Percentiles rank a stretch among this genome's conserved stretches.
phyloP scores from a whole-genome alignment of 2,329 filamentous ascomycete species.

The Aspergillus sp. region DNA sequence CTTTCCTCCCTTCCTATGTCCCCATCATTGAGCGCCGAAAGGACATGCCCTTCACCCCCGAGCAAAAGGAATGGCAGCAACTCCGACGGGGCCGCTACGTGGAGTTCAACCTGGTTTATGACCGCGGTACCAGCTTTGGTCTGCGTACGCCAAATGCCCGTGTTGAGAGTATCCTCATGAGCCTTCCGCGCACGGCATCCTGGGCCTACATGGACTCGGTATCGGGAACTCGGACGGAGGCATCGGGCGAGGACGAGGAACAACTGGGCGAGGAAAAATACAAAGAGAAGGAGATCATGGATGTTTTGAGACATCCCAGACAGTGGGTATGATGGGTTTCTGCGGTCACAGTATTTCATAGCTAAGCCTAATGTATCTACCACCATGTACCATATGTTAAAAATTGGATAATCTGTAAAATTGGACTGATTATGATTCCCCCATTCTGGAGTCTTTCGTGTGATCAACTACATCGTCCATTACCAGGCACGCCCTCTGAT shows the following conservation, averaged over 20 bases:
- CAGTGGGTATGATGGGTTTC: slow-evolving; percentile 55
- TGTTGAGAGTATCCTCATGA: slow-evolving; percentile 97
- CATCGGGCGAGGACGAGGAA: slow-evolving; percentile 50
- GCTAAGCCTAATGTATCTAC: neutral
- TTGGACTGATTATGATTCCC: neutral
- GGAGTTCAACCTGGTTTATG: slow-evolving; percentile 97
- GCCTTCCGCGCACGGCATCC: slow-evolving; percentile 83
- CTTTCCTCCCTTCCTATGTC: slow-evolving; percentile 87
- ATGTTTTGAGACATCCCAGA: slow-evolving; percentile 63
- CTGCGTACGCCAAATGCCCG: slow-evolving; percentile 87
- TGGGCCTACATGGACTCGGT: slow-evolving; percentile 91
- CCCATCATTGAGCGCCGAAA: slow-evolving; percentile 87
- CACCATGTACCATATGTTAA: neutral
- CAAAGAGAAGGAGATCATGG: slow-evolving; percentile 73
- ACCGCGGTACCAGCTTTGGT: slow-evolving; percentile 91
- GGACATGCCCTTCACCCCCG: slow-evolving; percentile 82
- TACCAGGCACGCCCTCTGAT: no score
- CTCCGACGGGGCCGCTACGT: slow-evolving; percentile 91
- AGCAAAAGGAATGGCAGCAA: slow-evolving; percentile 96
- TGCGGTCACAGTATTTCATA: neutral
- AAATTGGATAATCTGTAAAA: neutral
- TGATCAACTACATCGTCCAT: no score
- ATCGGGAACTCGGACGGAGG: slow-evolving; percentile 44
- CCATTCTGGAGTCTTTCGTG: neutral
- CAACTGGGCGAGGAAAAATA: slow-evolving; percentile 33